Evolutionary conservation across 2,329 filamentous ascomycete species (phyloP).

Genomic region (Colletotrichum sp.): DNA sequence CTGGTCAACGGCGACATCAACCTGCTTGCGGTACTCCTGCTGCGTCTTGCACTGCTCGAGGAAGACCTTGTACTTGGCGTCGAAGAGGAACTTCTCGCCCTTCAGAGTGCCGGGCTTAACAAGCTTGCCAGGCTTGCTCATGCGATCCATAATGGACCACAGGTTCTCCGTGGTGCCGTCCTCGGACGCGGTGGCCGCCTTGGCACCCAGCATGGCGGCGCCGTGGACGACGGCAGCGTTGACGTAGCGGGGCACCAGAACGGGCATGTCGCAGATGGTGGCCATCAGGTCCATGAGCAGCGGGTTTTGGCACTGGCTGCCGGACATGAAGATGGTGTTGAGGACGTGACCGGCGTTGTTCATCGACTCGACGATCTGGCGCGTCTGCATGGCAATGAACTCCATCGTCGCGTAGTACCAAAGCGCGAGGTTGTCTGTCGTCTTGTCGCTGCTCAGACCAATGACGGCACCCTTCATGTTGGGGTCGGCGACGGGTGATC

Average conservation of each 20-base stretch:
- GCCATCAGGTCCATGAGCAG: slow-evolving; percentile 92
- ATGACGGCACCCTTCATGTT: slow-evolving; percentile 92
- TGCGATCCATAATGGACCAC: slow-evolving; percentile 97
- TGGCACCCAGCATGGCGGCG: slow-evolving; percentile 97
- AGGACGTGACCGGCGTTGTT: slow-evolving; percentile 88
- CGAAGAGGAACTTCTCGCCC: slow-evolving; percentile 78
- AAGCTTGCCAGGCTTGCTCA: slow-evolving; percentile 91
- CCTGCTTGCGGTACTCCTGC: slow-evolving; percentile 77
- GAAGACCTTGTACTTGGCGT: slow-evolving; percentile 95
- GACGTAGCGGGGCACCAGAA: slow-evolving; percentile 91
- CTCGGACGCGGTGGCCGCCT: slow-evolving; percentile 85
- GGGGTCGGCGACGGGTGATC: slow-evolving; percentile 89
- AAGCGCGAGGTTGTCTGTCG: slow-evolving; percentile 83
- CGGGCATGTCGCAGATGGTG: slow-evolving; percentile 88
- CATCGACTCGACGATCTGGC: slow-evolving; percentile 94
- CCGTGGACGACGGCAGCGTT: slow-evolving; percentile 96
- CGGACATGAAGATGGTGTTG: slow-evolving; percentile 97
- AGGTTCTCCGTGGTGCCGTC: slow-evolving; percentile 83
- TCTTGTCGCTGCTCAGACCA: slow-evolving; percentile 86
- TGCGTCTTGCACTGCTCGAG: slow-evolving; percentile 89
- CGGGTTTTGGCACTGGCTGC: slow-evolving; percentile 95
- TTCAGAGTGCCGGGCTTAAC: slow-evolving; percentile 76
- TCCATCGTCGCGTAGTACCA: slow-evolving; percentile 98
- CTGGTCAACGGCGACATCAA: slow-evolving; percentile 66
- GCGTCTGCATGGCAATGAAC: slow-evolving; percentile 96